Percentiles rank a stretch among this genome's conserved stretches.
phyloP scores from a whole-genome alignment of 495 filamentous ascomycete species.

The Bombardia bombarda region DNA sequence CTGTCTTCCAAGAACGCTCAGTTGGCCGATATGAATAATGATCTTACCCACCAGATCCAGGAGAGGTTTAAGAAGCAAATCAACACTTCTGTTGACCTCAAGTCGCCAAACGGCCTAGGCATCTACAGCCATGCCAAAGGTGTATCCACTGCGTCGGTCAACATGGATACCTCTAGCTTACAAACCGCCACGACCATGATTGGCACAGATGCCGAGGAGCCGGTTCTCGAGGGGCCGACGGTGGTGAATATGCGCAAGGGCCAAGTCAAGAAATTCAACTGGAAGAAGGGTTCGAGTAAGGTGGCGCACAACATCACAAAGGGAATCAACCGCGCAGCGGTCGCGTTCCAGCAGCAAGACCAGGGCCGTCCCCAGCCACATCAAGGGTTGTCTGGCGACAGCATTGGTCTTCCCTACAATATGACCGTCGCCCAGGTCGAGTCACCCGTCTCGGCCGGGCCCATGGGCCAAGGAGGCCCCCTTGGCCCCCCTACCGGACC shows the following conservation, averaged over 20 bases:
- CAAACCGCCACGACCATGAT: constrained; percentile 40
- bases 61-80: constrained; percentile 79
- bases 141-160: constrained; percentile 58
- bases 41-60: constrained; percentile 89
- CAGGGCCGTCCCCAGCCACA: constrained; percentile 38
- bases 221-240: constrained; percentile 70
- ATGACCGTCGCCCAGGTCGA: constrained; percentile 46
- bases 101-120: constrained; percentile 68
- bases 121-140: constrained; percentile 76
- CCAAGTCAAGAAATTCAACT: constrained; percentile 91
- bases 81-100: constrained; percentile 44
- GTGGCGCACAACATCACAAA: constrained; percentile 92
- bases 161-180: constrained; percentile 35
- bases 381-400: constrained; percentile 43
- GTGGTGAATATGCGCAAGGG: constrained; percentile 89
- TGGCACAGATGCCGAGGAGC: constrained; percentile 57
- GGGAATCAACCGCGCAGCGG: constrained; percentile 76
- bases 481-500: constrained; percentile 6
- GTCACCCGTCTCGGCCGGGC: constrained; percentile 24
- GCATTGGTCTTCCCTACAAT: constrained; percentile 54
- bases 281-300: constrained; percentile 92
- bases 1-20: constrained; percentile 89
- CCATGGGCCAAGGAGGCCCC: not conserved
- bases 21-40: constrained; percentile 87
- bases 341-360: constrained; percentile 42